Percentiles rank a stretch among this genome's conserved stretches.
These are phyloP conservation scores for Talaromyces sp. DNA, from an alignment of 2,329 filamentous ascomycete species.

Conservation along the genomic window DNA sequence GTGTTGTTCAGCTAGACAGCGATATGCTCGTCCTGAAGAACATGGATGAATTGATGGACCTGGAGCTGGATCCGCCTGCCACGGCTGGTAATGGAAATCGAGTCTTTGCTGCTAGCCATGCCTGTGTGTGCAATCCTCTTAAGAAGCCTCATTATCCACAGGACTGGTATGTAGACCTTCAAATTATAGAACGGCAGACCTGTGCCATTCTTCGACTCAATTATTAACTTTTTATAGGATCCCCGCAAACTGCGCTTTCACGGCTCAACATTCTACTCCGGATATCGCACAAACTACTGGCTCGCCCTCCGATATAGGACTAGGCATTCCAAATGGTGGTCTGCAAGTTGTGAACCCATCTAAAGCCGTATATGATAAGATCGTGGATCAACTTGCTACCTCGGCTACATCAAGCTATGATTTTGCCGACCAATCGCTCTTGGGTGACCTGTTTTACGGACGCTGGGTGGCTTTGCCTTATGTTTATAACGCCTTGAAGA, in stretches of 20 bases:
- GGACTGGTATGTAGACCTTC: constrained; percentile 64
- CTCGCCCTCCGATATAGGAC: constrained; percentile 53
- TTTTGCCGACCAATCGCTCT: constrained; percentile 48
- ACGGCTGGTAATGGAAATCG: constrained; percentile 54
- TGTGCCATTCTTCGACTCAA: no score
- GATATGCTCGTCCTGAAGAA: constrained; percentile 84
- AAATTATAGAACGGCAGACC: no score
- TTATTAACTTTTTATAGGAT: constrained; percentile 17
- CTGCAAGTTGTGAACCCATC: constrained; percentile 61
- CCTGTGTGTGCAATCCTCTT: constrained; percentile 83
- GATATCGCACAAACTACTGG: constrained; percentile 54
- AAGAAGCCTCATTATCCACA: constrained; percentile 76
- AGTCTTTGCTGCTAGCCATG: constrained; percentile 82
- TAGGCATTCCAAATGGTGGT: constrained; percentile 63
- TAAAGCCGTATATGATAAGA: constrained; percentile 55
- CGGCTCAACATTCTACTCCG: constrained; percentile 51
- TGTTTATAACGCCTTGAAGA: constrained; percentile 64
- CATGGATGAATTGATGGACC: constrained; percentile 92
- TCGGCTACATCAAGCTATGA: constrained; percentile 55
- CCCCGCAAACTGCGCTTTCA: constrained; percentile 64
- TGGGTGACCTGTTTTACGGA: constrained; percentile 60
- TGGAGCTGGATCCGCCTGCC: constrained; percentile 66
- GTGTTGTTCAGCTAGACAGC: constrained; percentile 81
- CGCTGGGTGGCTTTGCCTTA: constrained; percentile 64
- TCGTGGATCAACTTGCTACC: constrained; percentile 51